These are phyloP conservation scores for Elaphomyces granulatus DNA, from an alignment of 495 filamentous ascomycete genomes.

Conservation along the genomic window DNA sequence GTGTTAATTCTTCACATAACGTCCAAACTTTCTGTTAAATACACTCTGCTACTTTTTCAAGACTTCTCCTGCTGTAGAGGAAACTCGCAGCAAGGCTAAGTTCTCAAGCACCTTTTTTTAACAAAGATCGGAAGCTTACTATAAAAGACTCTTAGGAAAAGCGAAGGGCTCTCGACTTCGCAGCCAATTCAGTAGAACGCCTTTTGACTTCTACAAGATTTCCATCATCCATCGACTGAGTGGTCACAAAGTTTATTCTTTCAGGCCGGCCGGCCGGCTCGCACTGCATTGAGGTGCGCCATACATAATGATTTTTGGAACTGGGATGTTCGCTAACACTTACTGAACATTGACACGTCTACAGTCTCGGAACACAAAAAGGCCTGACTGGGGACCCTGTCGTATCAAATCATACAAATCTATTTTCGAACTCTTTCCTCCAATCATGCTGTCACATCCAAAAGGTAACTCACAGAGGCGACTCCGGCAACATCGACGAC, in stretches of 20 bases:
- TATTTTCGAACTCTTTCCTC: too few relatives aligned
- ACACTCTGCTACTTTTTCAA: neutral
- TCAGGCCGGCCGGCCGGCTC: too few relatives aligned
- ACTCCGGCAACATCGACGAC: slow-evolving; percentile 67
- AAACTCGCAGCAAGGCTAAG: slow-evolving; percentile 5
- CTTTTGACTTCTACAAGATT: too few relatives aligned
- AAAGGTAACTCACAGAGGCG: slow-evolving; percentile 50
- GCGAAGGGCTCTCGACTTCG: slow-evolving; percentile 1
- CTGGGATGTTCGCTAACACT: too few relatives aligned
- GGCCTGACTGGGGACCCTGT: too few relatives aligned
- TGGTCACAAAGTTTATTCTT: too few relatives aligned
- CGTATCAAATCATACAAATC: too few relatives aligned
- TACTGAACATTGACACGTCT: neutral
- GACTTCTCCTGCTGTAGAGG: slow-evolving; percentile 4
- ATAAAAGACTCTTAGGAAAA: slow-evolving; percentile 4
- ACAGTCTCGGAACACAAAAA: neutral
- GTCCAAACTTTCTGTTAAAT: neutral
- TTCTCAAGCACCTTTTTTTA: slow-evolving; percentile 5
- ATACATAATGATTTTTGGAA: too few relatives aligned
- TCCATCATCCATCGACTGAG: too few relatives aligned
- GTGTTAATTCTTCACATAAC: too few relatives aligned
- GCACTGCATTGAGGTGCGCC: too few relatives aligned
- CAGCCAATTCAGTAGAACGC: too few relatives aligned
- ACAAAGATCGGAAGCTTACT: slow-evolving; percentile 4
- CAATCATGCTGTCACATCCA: slow-evolving; percentile 75